These are phyloP conservation scores for Phanerodontia chrysosporium DNA, from an alignment of 768 basidiomycete genomes.

Conservation along the genomic window DNA sequence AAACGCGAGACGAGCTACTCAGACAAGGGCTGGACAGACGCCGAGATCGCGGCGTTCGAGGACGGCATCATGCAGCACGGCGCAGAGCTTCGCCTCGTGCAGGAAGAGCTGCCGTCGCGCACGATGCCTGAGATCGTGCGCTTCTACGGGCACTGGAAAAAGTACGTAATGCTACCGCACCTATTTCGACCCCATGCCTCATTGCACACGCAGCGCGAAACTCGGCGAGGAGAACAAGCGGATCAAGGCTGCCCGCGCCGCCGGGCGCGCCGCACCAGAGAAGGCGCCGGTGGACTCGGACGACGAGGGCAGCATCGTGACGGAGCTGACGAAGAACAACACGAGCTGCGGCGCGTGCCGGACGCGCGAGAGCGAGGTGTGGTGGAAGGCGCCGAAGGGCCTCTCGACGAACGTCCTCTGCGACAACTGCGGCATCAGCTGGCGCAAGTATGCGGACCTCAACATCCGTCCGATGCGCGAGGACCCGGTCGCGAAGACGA, in stretches of 20 bases:
- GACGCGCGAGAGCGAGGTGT: slow-evolving; percentile 69
- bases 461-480: slow-evolving; percentile 72
- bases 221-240: slow-evolving; percentile 65
- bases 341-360: slow-evolving; percentile 79
- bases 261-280: slow-evolving; percentile 20
- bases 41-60: slow-evolving; percentile 73
- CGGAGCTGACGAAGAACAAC: slow-evolving; percentile 47
- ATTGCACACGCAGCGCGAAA: slow-evolving; percentile 45
- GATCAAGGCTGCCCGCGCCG: slow-evolving; percentile 36
- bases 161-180: slow-evolving; percentile 36
- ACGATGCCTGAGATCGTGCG: slow-evolving; percentile 75
- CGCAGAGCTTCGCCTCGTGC: slow-evolving; percentile 74
- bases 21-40: slow-evolving; percentile 67
- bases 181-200: too few species aligned
- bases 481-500: slow-evolving; percentile 38
- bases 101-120: slow-evolving; percentile 68
- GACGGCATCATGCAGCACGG: slow-evolving; percentile 69
- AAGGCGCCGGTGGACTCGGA: slow-evolving; percentile 33
- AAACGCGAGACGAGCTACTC: slow-evolving; percentile 58
- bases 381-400: slow-evolving; percentile 94
- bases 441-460: slow-evolving; percentile 91
- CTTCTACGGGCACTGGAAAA: slow-evolving; percentile 86
- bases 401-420: slow-evolving; percentile 77
- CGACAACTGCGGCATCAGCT: slow-evolving; percentile 80
- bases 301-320: slow-evolving; percentile 75